phyloP scores from a whole-genome alignment of 148 eudicot genomes.

The Dysphania ambrosioides region DNA sequence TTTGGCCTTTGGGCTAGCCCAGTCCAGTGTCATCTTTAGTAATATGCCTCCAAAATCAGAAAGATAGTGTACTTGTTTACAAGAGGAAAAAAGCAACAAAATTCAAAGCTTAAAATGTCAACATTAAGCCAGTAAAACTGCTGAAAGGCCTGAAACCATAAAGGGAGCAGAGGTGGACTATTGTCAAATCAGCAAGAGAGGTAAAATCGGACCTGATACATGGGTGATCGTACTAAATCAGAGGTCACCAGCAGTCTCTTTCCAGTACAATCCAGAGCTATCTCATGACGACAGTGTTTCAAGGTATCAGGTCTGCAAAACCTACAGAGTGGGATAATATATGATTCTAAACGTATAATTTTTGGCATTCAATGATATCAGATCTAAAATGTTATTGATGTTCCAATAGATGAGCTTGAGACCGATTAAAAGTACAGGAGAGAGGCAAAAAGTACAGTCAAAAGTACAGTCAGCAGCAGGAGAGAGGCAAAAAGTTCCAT shows the following conservation, averaged over 20 bases:
- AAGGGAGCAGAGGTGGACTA: neutral
- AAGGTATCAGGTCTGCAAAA: constrained; percentile 39
- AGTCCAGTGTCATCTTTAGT: neutral
- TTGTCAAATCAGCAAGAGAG: neutral
- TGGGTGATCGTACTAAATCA: constrained; percentile 76
- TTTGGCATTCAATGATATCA: neutral
- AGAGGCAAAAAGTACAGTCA: neutral
- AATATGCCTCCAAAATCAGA: neutral
- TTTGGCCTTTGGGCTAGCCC: no score
- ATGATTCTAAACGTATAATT: neutral
- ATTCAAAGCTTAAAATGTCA: neutral
- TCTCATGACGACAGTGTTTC: constrained; percentile 55
- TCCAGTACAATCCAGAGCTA: constrained; percentile 81
- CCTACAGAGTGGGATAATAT: constrained; percentile 33
- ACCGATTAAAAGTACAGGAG: neutral
- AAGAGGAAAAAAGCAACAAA: neutral
- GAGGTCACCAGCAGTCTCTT: constrained; percentile 84
- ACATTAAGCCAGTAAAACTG: neutral
- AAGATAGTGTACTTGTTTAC: neutral
- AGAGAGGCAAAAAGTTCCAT: neutral
- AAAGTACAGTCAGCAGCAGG: neutral
- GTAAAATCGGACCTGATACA: constrained; percentile 60
- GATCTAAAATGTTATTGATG: neutral
- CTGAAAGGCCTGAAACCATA: neutral
- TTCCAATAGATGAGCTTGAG: neutral